These are phyloP conservation scores for Fusarium humuli DNA, from an alignment of 2,329 filamentous ascomycete genomes.

Conservation along the genomic window DNA sequence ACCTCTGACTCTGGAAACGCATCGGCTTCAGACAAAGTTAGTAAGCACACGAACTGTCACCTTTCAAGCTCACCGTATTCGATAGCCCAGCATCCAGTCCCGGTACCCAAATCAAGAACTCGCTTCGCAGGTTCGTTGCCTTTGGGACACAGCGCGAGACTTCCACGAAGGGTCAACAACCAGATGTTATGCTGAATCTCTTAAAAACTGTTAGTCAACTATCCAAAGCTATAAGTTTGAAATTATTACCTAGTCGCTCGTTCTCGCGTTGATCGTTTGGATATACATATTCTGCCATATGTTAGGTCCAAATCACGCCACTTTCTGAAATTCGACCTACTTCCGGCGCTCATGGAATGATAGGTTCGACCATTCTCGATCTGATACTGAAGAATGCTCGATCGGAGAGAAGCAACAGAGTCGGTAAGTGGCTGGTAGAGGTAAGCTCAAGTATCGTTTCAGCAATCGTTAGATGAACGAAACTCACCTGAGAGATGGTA, in stretches of 20 bases:
- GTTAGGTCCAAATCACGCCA: background rate
- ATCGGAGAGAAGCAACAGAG: background rate
- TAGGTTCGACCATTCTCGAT: background rate
- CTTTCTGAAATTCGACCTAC: fast-evolving
- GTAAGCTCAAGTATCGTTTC: background rate
- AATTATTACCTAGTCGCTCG: background rate
- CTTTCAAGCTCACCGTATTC: constrained; percentile 1
- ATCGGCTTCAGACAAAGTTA: background rate
- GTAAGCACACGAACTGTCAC: fast-evolving
- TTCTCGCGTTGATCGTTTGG: background rate
- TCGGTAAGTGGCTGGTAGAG: background rate
- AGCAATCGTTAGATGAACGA: background rate
- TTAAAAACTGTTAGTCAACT: too few relatives aligned
- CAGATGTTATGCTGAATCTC: background rate
- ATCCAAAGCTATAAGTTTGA: too few relatives aligned
- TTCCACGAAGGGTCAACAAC: background rate
- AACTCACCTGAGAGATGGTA: background rate
- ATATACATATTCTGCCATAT: background rate
- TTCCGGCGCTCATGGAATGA: background rate
- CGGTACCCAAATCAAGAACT: constrained; percentile 7
- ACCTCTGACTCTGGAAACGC: constrained; percentile 2
- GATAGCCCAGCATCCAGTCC: constrained; percentile 27
- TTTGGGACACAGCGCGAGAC: constrained; percentile 5
- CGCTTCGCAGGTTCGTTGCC: background rate
- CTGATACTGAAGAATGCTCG: background rate